Evolutionary conservation across 306 rosid genomes (phyloP), one percentile per base, ranked within the genome.

Genomic region (Prunus davidiana): DNA sequence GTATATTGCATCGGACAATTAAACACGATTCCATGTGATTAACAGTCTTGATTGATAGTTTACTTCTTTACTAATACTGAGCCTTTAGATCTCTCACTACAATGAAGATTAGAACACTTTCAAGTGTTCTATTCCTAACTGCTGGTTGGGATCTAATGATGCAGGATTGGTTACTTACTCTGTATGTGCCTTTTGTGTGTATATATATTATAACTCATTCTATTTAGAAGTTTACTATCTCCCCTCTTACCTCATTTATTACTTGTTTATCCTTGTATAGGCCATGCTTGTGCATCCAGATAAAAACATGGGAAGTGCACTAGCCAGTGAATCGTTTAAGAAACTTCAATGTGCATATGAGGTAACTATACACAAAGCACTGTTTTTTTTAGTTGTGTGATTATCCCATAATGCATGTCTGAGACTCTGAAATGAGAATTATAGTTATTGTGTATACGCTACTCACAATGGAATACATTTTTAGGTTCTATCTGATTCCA

Each of bases 281-380:
- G 99, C 99, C 80, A 91, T 93, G 96, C 96, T 96, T 19, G 98
- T 96, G 78, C 99, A 96, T 85, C 99, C 99, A 75, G 99, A 96
- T 82, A 93, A 93, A 86, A 96, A 96, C 74, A 96, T 93, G 98
- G 97, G 99, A 56, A 89, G 91, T 82, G 84, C 97, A 3, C 78
- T 86, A 66, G 96, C 99, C 27, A 91, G 98, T 54, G 99, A 96
- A 71, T 88, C 99, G 12, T 96, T 96, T 84, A 89, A 96, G 88
- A 93, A 83, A 84, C 86, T 96, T 75, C 99, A 96, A 81, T 91
- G 94, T 73, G 99, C 99, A 77, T 96, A 88, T 54, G 99, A 96
- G 98, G 99, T 96, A 87, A 77, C 69, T 34, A 61, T 83, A 67
- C 45, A 46, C 56, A 8, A 58, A 61, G 32, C 12, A 55, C 28